Conservation (phyloP, 306 rosid genomes). For the Neltuma alba region DNA sequence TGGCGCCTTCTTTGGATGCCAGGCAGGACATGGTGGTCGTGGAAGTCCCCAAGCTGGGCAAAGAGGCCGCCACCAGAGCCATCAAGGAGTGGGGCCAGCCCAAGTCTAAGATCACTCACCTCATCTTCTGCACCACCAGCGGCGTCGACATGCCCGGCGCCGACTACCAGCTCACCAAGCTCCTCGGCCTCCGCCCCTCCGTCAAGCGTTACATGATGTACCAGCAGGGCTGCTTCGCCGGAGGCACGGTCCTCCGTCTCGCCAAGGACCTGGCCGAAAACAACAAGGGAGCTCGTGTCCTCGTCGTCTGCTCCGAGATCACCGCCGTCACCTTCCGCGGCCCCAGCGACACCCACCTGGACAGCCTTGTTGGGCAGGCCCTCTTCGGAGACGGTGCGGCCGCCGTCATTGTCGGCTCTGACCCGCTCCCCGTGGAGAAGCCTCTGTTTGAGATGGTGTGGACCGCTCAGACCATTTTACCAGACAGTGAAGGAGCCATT, state of each 20-base stretch:
- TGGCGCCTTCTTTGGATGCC: background rate
- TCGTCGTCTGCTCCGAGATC: slow-evolving; percentile 7
- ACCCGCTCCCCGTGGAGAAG: background rate
- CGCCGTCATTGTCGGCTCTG: background rate
- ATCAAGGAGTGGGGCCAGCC: slow-evolving; percentile 19
- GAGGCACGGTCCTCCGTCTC: background rate
- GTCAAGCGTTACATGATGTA: slow-evolving; percentile 15
- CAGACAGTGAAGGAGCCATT: slow-evolving; percentile 5
- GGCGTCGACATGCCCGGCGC: slow-evolving; percentile 8
- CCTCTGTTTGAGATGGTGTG: background rate
- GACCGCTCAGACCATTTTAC: background rate
- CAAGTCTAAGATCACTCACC: slow-evolving; percentile 11
- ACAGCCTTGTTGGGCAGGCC: background rate
- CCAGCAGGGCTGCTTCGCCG: slow-evolving; percentile 15
- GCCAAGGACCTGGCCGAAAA: slow-evolving; percentile 16
- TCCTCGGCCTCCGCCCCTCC: slow-evolving; percentile 2
- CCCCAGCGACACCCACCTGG: slow-evolving; percentile 2
- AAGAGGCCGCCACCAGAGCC: slow-evolving; percentile 12
- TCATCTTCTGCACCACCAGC: slow-evolving; percentile 7
- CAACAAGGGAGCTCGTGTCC: slow-evolving; percentile 10
- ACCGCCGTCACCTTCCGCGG: background rate
- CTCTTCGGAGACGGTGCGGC: slow-evolving; percentile 9
- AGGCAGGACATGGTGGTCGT: slow-evolving; percentile 10
- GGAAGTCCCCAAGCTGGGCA: background rate
- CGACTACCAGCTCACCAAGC: slow-evolving; percentile 13